phyloP scores from a whole-genome alignment of 805 yeast species.

The Scheffersomyces lignosus region DNA sequence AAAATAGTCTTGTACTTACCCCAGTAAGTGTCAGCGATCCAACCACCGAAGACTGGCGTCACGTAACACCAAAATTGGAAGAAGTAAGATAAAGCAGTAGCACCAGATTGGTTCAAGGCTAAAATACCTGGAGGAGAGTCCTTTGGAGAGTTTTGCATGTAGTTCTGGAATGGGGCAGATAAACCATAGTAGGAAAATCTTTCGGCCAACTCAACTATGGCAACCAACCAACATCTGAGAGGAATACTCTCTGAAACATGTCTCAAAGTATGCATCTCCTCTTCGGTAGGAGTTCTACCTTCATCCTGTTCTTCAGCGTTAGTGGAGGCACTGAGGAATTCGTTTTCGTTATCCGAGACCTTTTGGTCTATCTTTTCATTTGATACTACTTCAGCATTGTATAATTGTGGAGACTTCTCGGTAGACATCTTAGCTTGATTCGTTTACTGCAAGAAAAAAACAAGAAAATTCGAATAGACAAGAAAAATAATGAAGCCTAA shows the following conservation, averaged over 20 bases:
- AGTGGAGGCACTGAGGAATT: slow-evolving; percentile 3
- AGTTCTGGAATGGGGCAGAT: slow-evolving; percentile 74
- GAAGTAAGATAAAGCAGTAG: slow-evolving; percentile 71
- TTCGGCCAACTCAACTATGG: slow-evolving; percentile 76
- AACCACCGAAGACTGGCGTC: slow-evolving; percentile 77
- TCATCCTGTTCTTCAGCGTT: slow-evolving; percentile 22
- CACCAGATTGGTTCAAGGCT: slow-evolving; percentile 58
- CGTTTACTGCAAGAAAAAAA: no score
- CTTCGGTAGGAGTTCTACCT: slow-evolving; percentile 51
- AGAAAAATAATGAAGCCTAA: no score
- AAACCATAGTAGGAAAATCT: slow-evolving; percentile 81
- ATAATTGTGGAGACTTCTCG: no score
- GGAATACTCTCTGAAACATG: slow-evolving; percentile 56
- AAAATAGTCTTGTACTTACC: slow-evolving; percentile 73
- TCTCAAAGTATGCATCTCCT: slow-evolving; percentile 51
- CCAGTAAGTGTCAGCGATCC: slow-evolving; percentile 69
- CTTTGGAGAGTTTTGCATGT: slow-evolving; percentile 59
- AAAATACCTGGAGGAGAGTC: slow-evolving; percentile 53
- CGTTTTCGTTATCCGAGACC: not conserved
- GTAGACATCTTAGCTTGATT: no score
- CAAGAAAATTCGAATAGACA: no score
- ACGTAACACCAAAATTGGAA: slow-evolving; percentile 83
- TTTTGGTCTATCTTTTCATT: not conserved
- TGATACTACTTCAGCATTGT: no score
- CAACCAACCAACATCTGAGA: slow-evolving; percentile 59